Evolutionary conservation across 2,329 filamentous ascomycete genomes (phyloP), one percentile per base, ranked within the genome.

Genomic region (Trichophyton rubrum): DNA sequence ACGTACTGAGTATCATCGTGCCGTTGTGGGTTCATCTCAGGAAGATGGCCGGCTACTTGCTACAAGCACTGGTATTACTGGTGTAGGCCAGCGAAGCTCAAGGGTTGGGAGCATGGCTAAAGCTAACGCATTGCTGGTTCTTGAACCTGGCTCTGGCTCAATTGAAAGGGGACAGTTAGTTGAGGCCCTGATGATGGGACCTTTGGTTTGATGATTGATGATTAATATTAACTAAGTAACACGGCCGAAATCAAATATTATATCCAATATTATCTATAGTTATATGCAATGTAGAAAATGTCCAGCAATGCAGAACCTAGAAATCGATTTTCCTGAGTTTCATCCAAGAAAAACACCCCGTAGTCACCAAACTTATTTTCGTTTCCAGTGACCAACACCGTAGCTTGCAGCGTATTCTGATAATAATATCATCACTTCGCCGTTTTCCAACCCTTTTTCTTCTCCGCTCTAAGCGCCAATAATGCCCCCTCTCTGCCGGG

Each of bases 1-100:
- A 58, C 79, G 93, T 60, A 85, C 86, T 0, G 93, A 99, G 71
- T 99, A 95, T 72, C 92, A 96, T 71, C 86, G 93, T n/a, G 90
- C 85, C 0, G 75, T 90, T 1, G 84, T 96, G 1, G 79, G 78
- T 0, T 83, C 84, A 1, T 80, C 79, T 0, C 78, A 74, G 9
- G 70, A 66, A 0, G 85, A 91, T 67, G 91, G 91, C 0, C 67
- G 76, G 7, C 73, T 97, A 56, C 78, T 82, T 62, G 93, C 90
- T 0, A 82, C 77, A 33, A 96, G 90, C 68, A 99, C 93, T 0
- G 93, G 93, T 4, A 85, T 87, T 2, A 68, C 68, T 22, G 62
- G 72, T 3, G 69, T 68, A 4, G 73, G 73, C 38, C 93, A 99
- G 77, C 80, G 93, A 58, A 97, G 92, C 72, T 95, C 89, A 15